Evolutionary conservation across 352 stramenopile genomes (phyloP).

Genomic region (Blastocystis sp.): DNA sequence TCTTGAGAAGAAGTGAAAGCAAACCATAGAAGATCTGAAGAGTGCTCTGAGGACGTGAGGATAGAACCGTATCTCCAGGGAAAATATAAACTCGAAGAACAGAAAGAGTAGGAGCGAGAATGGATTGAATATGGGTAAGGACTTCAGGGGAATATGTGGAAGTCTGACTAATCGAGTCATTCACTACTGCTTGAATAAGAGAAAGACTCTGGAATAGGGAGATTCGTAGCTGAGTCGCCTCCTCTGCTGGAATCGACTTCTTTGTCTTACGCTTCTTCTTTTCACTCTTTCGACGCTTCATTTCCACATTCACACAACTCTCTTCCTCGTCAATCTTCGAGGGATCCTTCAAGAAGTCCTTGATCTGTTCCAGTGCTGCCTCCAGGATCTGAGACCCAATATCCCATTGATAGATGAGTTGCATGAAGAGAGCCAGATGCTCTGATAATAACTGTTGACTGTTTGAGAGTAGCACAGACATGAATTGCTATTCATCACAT

Average conservation of each 20-base stretch:
- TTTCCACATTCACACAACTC: neutral
- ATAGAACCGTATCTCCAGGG: neutral
- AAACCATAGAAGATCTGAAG: neutral
- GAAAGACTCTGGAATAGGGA: constrained; percentile 8
- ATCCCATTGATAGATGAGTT: constrained; percentile 49
- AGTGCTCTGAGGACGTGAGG: neutral
- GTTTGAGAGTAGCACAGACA: neutral
- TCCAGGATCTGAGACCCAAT: neutral
- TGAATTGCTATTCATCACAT: neutral
- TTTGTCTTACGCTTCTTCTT: constrained; percentile 8
- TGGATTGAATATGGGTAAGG: neutral
- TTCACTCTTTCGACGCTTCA: neutral
- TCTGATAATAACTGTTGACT: neutral
- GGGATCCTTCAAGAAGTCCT: neutral
- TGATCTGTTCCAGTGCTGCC: neutral
- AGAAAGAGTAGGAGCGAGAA: neutral
- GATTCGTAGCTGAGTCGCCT: neutral
- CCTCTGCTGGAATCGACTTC: neutral
- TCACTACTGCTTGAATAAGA: neutral
- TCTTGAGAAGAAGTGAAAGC: neutral
- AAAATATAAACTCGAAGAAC: neutral
- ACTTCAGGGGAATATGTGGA: neutral
- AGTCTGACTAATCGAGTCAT: constrained; percentile 9
- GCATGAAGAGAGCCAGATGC: constrained; percentile 45
- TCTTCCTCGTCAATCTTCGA: neutral